phyloP scores from a whole-genome alignment of 495 filamentous ascomycete species.

The Cenococcum geophilum region DNA sequence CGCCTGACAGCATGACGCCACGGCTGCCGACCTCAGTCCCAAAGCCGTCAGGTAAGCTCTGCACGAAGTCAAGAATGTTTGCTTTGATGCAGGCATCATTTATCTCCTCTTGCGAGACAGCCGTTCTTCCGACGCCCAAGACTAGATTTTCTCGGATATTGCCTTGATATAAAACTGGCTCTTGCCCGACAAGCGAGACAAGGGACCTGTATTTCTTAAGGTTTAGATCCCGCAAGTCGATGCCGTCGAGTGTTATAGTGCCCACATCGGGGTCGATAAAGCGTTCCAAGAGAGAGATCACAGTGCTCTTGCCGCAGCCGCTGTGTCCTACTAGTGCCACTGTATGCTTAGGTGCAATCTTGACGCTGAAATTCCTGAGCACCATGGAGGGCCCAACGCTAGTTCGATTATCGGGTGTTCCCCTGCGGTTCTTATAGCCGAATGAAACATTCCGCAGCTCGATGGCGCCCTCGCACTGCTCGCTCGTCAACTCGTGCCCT shows the following conservation, averaged over 20 bases:
- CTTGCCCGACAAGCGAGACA: conserved; percentile 29
- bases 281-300: conserved; percentile 30
- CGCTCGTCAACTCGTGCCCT: background rate
- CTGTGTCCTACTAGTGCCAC: conserved; percentile 30
- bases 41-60: conserved; percentile 31
- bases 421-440: background rate
- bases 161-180: conserved; percentile 30
- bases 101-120: conserved; percentile 62
- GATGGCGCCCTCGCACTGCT: background rate
- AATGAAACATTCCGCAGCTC: conserved; percentile 20
- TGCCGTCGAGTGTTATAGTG: conserved; percentile 22
- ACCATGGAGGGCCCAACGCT: too few species aligned
- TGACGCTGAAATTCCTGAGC: conserved; percentile 17
- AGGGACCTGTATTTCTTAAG: conserved; percentile 11
- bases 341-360: conserved; percentile 13
- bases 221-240: conserved; percentile 19
- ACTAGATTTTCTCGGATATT: conserved; percentile 56
- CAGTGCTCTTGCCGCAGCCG: conserved; percentile 33
- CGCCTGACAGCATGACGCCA: conserved; percentile 38
- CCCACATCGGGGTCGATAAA: conserved; percentile 30
- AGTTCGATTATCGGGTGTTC: conserved; percentile 9
- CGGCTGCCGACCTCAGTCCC: conserved; percentile 38
- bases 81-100: conserved; percentile 75
- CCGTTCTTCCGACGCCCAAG: conserved; percentile 49
- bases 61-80: conserved; percentile 89